phyloP scores from a whole-genome alignment of 2,329 filamentous ascomycete genomes.

The Cercospora sp. region DNA sequence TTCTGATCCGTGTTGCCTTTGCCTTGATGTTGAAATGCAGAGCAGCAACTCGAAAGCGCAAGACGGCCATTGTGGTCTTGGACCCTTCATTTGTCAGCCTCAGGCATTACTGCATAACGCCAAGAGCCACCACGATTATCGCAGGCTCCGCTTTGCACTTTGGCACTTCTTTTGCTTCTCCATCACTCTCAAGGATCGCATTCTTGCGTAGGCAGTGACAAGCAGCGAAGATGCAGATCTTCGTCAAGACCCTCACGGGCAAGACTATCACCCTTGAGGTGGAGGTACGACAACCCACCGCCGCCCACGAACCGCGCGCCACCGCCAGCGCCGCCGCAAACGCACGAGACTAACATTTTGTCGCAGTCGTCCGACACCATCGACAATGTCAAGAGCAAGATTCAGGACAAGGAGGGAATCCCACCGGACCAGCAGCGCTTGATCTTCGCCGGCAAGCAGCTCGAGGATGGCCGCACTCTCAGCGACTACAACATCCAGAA shows the following conservation, averaged over 20 bases:
- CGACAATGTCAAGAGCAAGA: slow-evolving; percentile 99
- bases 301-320: slow-evolving; percentile 5
- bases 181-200: slow-evolving; percentile 18
- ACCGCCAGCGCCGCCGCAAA: slow-evolving; percentile 1
- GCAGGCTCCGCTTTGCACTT: slow-evolving; percentile 3
- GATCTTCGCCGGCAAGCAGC: slow-evolving; percentile 99
- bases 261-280: slow-evolving; percentile 99
- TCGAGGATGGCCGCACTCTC: slow-evolving; percentile 98
- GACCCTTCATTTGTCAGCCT: background rate
- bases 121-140: slow-evolving; percentile 10
- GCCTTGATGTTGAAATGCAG: background rate
- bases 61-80: background rate
- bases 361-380: slow-evolving; percentile 87
- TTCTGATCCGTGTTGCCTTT: background rate
- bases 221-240: slow-evolving; percentile 73
- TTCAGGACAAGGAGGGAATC: slow-evolving; percentile 98
- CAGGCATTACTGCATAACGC: background rate
- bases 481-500: slow-evolving; percentile 99
- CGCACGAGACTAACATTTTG: slow-evolving; percentile 1
- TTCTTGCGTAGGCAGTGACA: slow-evolving; percentile 12
- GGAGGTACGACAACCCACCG: slow-evolving; percentile 55
- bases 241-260: slow-evolving; percentile 98
- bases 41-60: background rate
- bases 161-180: slow-evolving; percentile 6
- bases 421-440: slow-evolving; percentile 98